Base-by-base conservation (phyloP, 2,329 filamentous ascomycete genomes). In the Helicocarpus griseus region DNA sequence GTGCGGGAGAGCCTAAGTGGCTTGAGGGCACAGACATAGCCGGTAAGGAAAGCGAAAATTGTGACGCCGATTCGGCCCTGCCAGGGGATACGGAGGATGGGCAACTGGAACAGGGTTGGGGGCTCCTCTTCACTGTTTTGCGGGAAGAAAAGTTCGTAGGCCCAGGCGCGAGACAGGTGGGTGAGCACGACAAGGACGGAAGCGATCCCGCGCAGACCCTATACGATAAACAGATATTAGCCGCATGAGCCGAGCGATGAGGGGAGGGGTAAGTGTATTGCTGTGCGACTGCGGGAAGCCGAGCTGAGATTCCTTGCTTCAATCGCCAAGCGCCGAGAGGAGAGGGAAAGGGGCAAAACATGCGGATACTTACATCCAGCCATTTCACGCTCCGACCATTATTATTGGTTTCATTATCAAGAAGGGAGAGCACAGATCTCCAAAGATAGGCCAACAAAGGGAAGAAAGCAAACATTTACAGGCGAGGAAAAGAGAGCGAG, bases 11-110 rank as follows among this genome's bases (percentile, higher is more conserved):
- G 72, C 60, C 75, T 76, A 13, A 79, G 63, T 1, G 77, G 77
- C 60, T 79, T 79, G 53, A 79, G 67, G 26, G 75, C 76, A 60
- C 76, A 78, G 21, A 79, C 77, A 56, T 78, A 79, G 52, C 77
- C 77, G 1, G 77, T 79, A 49, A 79, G 64, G 56, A 79, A 77
- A 48, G 75, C 74, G 57, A 79, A 79, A 61, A 78, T 77, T 53
- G 76, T 76, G 31, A 79, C 77, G 40, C 76, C 76, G 28, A 78
- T 72, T 21, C 75, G 71, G 41, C 77, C 77, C 60, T 79, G 76
- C 66, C 70, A 76, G 28, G 75, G 74, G n/a, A 79, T 67, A n/a
- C 77, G 76, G n/a, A 79, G 61, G 54, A 78, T 70, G 4, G 76
- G 75, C 48, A 72, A 65, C 60, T 79, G 76, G 31, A 77, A 66